phyloP scores from a whole-genome alignment of 179 eudicot genomes.

The Beta lomatogona region DNA sequence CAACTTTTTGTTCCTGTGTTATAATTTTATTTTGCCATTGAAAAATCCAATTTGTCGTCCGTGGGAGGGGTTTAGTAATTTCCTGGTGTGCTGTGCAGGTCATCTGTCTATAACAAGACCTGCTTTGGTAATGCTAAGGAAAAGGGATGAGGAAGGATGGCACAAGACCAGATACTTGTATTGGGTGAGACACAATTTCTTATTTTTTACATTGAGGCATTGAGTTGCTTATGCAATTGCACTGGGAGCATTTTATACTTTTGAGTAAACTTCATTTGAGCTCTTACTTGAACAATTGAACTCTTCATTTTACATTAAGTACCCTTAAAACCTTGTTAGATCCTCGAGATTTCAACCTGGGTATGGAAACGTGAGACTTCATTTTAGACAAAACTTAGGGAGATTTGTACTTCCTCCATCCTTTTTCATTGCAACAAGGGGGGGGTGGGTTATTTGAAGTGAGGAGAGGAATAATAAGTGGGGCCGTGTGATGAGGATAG shows the following conservation, averaged over 20 bases:
- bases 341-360: neutral
- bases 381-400: neutral
- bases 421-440: no score
- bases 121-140: neutral
- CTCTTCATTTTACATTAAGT: neutral
- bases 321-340: neutral
- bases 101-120: neutral
- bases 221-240: neutral
- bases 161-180: neutral
- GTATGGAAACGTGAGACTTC: neutral
- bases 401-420: neutral
- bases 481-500: no score
- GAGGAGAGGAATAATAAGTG: no score
- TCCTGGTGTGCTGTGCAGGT: neutral
- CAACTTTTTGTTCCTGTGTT: neutral
- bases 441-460: no score
- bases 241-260: neutral
- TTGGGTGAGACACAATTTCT: slow-evolving; percentile 5
- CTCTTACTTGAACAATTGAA: neutral
- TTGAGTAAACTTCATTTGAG: neutral
- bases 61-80: slow-evolving; percentile 1
- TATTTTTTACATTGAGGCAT: neutral
- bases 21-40: neutral
- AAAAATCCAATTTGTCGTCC: neutral
- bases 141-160: neutral